phyloP scores from a whole-genome alignment of 371 early-diverging fungal genomes.

The Choanephora cucurbitarum region DNA sequence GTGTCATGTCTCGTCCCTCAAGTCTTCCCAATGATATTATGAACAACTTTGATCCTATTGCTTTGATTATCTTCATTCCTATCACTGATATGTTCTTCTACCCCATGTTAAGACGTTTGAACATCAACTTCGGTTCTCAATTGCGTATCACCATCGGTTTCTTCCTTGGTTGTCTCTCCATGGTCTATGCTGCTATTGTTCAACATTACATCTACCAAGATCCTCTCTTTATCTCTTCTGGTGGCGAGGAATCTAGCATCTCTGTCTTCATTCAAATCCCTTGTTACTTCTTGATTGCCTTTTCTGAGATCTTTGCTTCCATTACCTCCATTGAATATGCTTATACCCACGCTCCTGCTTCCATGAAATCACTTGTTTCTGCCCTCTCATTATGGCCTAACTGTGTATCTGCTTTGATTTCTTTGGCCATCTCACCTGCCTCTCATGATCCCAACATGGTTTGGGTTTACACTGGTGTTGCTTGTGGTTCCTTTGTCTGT shows the following conservation, averaged over 20 bases:
- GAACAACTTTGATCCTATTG: slow-evolving; percentile 72
- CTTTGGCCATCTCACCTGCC: slow-evolving; percentile 62
- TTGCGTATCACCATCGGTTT: slow-evolving; percentile 60
- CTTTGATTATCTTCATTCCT: slow-evolving; percentile 70
- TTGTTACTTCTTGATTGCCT: slow-evolving; percentile 63
- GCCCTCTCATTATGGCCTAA: slow-evolving; percentile 68
- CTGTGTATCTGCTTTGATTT: slow-evolving; percentile 66
- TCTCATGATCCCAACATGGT: slow-evolving; percentile 68
- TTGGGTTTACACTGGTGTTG: slow-evolving; percentile 61
- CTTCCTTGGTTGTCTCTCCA: slow-evolving; percentile 56
- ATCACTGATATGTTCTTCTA: slow-evolving; percentile 64
- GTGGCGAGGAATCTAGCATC: slow-evolving; percentile 28
- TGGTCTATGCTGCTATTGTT: slow-evolving; percentile 69
- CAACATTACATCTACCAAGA: slow-evolving; percentile 67
- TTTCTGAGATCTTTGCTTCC: slow-evolving; percentile 69
- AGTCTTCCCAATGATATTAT: slow-evolving; percentile 57
- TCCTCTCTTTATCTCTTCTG: slow-evolving; percentile 20
- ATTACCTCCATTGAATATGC: slow-evolving; percentile 76
- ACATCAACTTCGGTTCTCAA: slow-evolving; percentile 34
- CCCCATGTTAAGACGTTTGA: slow-evolving; percentile 58
- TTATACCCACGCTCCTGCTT: slow-evolving; percentile 66
- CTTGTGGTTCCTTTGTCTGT: slow-evolving; percentile 41
- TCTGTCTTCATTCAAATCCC: slow-evolving; percentile 66
- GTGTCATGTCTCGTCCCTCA: slow-evolving; percentile 57
- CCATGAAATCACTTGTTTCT: slow-evolving; percentile 71